Percentiles rank a stretch among this genome's conserved stretches.
phyloP scores from a whole-genome alignment of 441 rosid species.

The Bocquillonia castaneifolia region DNA sequence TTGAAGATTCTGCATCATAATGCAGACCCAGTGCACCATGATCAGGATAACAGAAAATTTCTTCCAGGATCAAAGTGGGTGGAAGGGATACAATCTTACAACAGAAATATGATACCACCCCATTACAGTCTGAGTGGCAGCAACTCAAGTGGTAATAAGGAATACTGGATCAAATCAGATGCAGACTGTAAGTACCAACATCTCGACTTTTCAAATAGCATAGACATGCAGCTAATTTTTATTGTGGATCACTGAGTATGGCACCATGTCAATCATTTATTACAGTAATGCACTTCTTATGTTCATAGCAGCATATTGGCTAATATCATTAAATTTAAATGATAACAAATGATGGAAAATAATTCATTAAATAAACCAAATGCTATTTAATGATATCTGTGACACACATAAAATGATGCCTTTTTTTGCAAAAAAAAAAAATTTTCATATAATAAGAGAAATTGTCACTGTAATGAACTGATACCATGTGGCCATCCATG shows the following conservation, averaged over 20 bases:
- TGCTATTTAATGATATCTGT: too few species aligned
- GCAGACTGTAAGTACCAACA: constrained; percentile 71
- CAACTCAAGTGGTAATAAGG: constrained; percentile 41
- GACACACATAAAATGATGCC: too few species aligned
- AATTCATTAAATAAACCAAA: too few species aligned
- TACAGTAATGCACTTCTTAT: background rate
- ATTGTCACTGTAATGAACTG: too few species aligned
- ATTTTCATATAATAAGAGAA: too few species aligned
- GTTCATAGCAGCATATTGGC: background rate
- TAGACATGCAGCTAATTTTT: background rate
- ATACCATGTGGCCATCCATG: too few species aligned
- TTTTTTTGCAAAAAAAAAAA: too few species aligned
- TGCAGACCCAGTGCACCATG: constrained; percentile 28
- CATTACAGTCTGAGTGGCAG: constrained; percentile 31
- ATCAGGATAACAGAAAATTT: constrained; percentile 30
- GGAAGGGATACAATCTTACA: constrained; percentile 28
- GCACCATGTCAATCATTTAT: background rate
- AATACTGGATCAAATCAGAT: constrained; percentile 91
- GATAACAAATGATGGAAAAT: too few species aligned
- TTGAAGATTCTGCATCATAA: constrained; percentile 21
- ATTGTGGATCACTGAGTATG: background rate
- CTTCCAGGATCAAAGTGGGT: constrained; percentile 27
- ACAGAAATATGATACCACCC: constrained; percentile 35
- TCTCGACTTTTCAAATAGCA: constrained; percentile 10
- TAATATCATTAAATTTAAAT: too few species aligned